A percentile compares a stretch with the other conserved stretches of the same genome.
Conservation (phyloP, 768 basidiomycete species). For the Cyclocybe cylindracea region DNA sequence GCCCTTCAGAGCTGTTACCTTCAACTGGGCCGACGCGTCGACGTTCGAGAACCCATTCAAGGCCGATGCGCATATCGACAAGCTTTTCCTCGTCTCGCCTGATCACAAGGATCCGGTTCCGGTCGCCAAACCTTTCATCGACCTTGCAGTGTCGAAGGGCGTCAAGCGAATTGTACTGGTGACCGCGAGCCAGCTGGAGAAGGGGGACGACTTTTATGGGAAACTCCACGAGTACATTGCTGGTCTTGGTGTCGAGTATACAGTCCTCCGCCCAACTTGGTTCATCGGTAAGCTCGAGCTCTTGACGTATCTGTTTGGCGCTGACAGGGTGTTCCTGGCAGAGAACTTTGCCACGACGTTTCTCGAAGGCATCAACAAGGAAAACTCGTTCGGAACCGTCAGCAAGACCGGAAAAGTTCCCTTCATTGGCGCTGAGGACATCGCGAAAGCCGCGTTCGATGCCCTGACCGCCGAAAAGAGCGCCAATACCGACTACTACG, state of each 20-base stretch:
- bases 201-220: conserved; percentile 19
- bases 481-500: too few species aligned
- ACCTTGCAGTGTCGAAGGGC: conserved; percentile 26
- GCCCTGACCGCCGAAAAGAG: too few species aligned
- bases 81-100: conserved; percentile 21
- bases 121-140: conserved; percentile 26
- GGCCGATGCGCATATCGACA: conserved; percentile 10
- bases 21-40: conserved; percentile 33
- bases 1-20: conserved; percentile 27
- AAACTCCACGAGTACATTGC: conserved; percentile 28
- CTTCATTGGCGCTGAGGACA: conserved; percentile 23
- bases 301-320: background rate
- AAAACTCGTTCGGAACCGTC: conserved; percentile 13
- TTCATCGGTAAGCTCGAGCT: conserved; percentile 20
- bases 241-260: conserved; percentile 24
- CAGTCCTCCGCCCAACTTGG: conserved; percentile 29
- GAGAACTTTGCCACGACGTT: background rate
- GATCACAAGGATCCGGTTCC: conserved; percentile 7
- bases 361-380: background rate
- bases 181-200: conserved; percentile 17
- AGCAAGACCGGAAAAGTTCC: conserved; percentile 18
- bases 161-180: conserved; percentile 34
- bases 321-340: background rate
- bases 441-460: conserved; percentile 17
- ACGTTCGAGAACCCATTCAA: conserved; percentile 30